Evolutionary conservation across 306 rosid genomes (phyloP), one percentile per base, ranked within the genome.

Genomic region (Inga leiocalycina): DNA sequence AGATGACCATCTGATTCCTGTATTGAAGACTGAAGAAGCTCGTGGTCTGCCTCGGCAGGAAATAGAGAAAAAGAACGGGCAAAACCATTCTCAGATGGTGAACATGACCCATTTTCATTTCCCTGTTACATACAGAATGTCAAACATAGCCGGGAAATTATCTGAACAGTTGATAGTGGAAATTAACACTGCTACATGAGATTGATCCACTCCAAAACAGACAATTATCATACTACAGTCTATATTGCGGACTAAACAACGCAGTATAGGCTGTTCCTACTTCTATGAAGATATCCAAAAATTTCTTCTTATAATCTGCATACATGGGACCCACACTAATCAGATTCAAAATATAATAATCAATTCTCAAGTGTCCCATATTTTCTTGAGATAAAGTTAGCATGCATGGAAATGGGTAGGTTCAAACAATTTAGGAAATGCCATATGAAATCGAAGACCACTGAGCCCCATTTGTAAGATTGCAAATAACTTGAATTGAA

Each of bases 1-100:
- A 95, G 99, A 85, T 95, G 97, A 45, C 94, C 99, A 83, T 95
- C 98, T 17, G 92, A 88, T 64, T 91, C 94, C 87, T 84, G 93
- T 85, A 85, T 64, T n/a, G 97, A 86, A 83, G 91, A 46, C 71
- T 95, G 91, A 57, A 95, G 90, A 83, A 93, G 89, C 67, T 95
- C 99, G 82, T 91, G 91, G 75, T 91, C 93, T 32, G 94, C 96
- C 79, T 88, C 90, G 86, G 92, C 97, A 1, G 99, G 88, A 77
- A 92, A 81, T 71, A 87, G 91, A 67, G 98, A 92, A 81, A 85
- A 79, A 5, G 98, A 86, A 89, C 70, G 89, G 73, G 74, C 71
- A 85, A 84, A 90, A 76, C 99, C 93, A 79, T 92, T 93, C 82
- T 95, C 98, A 22, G 86, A 74, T 79, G 77, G 91, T 3, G 93